Evolutionary conservation across 768 basidiomycete genomes (phyloP), one percentile per base, ranked within the genome.

Genomic region (Paxillus ammoniavirescens): DNA sequence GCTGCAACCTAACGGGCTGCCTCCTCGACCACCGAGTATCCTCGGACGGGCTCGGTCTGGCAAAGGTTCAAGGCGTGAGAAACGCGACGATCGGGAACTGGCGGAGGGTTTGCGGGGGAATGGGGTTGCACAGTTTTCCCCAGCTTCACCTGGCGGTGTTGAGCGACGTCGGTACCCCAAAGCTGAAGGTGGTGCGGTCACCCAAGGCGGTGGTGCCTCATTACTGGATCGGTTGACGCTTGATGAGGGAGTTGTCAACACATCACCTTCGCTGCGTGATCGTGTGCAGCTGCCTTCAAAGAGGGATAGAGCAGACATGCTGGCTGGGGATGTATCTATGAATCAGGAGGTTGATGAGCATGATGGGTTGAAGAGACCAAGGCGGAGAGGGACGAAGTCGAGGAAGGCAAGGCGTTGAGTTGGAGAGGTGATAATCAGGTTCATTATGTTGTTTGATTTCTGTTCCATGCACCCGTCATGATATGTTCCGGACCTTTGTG

Each of bases 211-310:
- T 18, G 74, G 73, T 7, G 61, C 57, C 2, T 77, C 76, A 0
- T 57, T 77, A 15, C 53, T 77, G 23, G 76, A 77, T 26, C 69
- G 76, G 28, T 57, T 77, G 42, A 65, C 62, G 10, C 52, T 73
- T 14, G 64, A 65, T 28, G 65, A 49, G 28, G 58, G 52, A 8
- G 17, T 33, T 35, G 47, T 14, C 18, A 38, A 52, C 52, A 48
- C 52, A 30, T 59, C 57, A 26, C 57, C 58, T 23, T 68, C 75
- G 5, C 52, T 77, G 49, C 61, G 71, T 4, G 75, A 76, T 0
- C 63, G 75, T 13, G 73, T 76, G n/a, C 72, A 76, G 45, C 28
- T 71, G 30, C 66, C 68, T 1, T 55, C 52, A n/a, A 72, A 74
- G 52, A 61, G 72, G 18, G 63, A 69, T 30, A 53, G 62, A 12